A percentile compares a stretch with the other conserved stretches of the same genome.
Conservation (phyloP, 768 basidiomycete genomes). For the Lactarius vividus region DNA sequence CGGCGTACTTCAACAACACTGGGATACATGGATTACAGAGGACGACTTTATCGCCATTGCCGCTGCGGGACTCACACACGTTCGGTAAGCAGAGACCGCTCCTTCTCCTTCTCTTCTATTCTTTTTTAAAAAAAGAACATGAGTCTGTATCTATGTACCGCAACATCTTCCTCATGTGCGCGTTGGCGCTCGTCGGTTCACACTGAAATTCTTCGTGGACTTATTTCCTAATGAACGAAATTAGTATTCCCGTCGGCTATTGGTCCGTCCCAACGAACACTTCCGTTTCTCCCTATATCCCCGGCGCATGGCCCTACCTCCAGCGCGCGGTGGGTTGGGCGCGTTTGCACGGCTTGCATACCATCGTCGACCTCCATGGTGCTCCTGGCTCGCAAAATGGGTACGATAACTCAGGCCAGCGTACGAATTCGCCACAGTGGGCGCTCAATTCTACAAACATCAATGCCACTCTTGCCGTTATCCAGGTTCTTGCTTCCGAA, state of each 20-base stretch:
- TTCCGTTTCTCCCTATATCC: conserved; percentile 51
- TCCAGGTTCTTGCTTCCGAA: conserved; percentile 52
- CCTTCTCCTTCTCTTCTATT: neutral
- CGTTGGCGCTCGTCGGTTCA: neutral
- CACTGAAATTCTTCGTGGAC: neutral
- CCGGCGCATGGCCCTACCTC: conserved; percentile 69
- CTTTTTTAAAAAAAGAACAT: neutral
- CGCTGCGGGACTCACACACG: conserved; percentile 67
- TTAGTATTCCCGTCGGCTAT: conserved; percentile 68
- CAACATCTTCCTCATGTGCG: neutral
- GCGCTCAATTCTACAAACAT: conserved; percentile 43
- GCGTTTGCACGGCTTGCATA: conserved; percentile 54
- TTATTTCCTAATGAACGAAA: neutral
- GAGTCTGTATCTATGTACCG: neutral
- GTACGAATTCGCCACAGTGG: conserved; percentile 55
- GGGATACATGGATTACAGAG: conserved; percentile 68
- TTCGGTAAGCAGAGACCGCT: conserved; percentile 45
- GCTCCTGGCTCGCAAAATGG: conserved; percentile 61
- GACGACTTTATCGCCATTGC: conserved; percentile 64
- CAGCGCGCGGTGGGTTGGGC: conserved; percentile 65
- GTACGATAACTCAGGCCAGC: conserved; percentile 74
- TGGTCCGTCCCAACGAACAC: conserved; percentile 74
- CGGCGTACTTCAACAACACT: conserved; percentile 49
- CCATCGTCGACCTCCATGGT: conserved; percentile 76
- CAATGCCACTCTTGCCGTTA: conserved; percentile 57